Evolutionary conservation across 192 early-diverging fungal species (phyloP).

Genomic region (Podochytrium sp.): DNA sequence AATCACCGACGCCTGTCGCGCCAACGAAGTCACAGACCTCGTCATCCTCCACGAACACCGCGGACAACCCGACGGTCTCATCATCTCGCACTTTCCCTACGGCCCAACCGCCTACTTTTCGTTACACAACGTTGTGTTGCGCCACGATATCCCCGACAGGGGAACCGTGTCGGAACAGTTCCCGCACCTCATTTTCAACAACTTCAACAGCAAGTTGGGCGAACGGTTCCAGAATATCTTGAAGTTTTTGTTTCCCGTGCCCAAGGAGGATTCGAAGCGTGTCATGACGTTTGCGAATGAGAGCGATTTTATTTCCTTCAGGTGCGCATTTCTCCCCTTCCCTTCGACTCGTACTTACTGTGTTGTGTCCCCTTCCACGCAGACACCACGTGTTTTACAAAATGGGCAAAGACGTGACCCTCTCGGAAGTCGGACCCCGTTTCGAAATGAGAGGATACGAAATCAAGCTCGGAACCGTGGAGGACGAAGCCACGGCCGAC

Average conservation of each 20-base stretch:
- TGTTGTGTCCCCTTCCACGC: not conserved
- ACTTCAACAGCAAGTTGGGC: slow-evolving; percentile 89
- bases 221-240: slow-evolving; percentile 78
- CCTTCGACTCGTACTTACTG: not conserved
- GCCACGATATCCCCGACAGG: slow-evolving; percentile 95
- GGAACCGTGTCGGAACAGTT: slow-evolving; percentile 97
- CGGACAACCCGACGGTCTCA: slow-evolving; percentile 95
- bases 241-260: slow-evolving; percentile 97
- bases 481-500: slow-evolving; percentile 87
- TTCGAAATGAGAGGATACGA: slow-evolving; percentile 98
- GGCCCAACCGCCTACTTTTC: slow-evolving; percentile 98
- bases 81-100: slow-evolving; percentile 94
- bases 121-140: slow-evolving; percentile 94
- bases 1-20: slow-evolving; percentile 92
- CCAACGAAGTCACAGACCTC: slow-evolving; percentile 93
- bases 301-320: slow-evolving; percentile 94
- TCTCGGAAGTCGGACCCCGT: slow-evolving; percentile 96
- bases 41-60: slow-evolving; percentile 95
- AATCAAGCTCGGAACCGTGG: slow-evolving; percentile 93
- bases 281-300: slow-evolving; percentile 98
- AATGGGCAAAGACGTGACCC: slow-evolving; percentile 86
- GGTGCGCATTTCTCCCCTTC: slow-evolving; percentile 38
- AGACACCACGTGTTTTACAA: slow-evolving; percentile 97
- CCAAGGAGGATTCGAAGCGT: slow-evolving; percentile 92
- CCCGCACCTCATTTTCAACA: slow-evolving; percentile 96